These are phyloP conservation scores for Penicillium sp. DNA, from an alignment of 2,329 filamentous ascomycete genomes.

Conservation along the genomic window DNA sequence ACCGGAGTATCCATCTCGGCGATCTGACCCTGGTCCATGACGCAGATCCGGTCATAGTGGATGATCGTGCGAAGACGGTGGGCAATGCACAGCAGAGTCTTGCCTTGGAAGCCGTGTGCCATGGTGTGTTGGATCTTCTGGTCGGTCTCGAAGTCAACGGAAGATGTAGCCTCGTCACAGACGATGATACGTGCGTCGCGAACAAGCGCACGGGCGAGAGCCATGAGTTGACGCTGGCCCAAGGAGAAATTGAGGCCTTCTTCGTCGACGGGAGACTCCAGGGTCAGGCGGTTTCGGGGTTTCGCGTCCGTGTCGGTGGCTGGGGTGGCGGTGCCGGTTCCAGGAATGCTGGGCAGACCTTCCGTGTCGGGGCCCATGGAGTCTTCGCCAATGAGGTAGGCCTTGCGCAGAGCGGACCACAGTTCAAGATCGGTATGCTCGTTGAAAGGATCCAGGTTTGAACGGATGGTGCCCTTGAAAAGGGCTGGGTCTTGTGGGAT, in stretches of 20 bases:
- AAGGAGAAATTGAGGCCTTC: slow-evolving; percentile 95
- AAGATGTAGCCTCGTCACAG: slow-evolving; percentile 92
- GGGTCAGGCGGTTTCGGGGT: slow-evolving; percentile 31
- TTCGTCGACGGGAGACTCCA: slow-evolving; percentile 85
- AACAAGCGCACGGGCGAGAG: slow-evolving; percentile 84
- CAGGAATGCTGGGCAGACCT: slow-evolving; percentile 26
- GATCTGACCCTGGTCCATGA: slow-evolving; percentile 88
- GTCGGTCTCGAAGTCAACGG: slow-evolving; percentile 94
- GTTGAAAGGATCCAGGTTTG: slow-evolving; percentile 47
- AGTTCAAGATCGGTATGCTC: slow-evolving; percentile 48
- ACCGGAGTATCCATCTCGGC: slow-evolving; percentile 81
- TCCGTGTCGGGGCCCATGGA: slow-evolving; percentile 45
- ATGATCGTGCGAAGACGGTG: slow-evolving; percentile 91
- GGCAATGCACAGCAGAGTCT: slow-evolving; percentile 88
- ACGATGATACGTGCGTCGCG: slow-evolving; percentile 87
- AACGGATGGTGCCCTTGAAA: slow-evolving; percentile 45
- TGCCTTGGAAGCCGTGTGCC: slow-evolving; percentile 76
- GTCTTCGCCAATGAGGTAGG: slow-evolving; percentile 48
- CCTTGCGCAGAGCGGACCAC: slow-evolving; percentile 47
- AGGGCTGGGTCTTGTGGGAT: slow-evolving; percentile 49
- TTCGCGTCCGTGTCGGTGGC: slow-evolving; percentile 46
- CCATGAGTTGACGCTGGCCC: slow-evolving; percentile 93
- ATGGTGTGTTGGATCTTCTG: slow-evolving; percentile 93
- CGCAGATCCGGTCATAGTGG: slow-evolving; percentile 90
- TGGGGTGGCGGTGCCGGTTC: slow-evolving; percentile 36